A percentile compares a stretch with the other conserved stretches of the same genome.
Evolutionary conservation across 2,329 filamentous ascomycete genomes (phyloP).

Genomic region (Ophiostoma novo-ulmi): DNA sequence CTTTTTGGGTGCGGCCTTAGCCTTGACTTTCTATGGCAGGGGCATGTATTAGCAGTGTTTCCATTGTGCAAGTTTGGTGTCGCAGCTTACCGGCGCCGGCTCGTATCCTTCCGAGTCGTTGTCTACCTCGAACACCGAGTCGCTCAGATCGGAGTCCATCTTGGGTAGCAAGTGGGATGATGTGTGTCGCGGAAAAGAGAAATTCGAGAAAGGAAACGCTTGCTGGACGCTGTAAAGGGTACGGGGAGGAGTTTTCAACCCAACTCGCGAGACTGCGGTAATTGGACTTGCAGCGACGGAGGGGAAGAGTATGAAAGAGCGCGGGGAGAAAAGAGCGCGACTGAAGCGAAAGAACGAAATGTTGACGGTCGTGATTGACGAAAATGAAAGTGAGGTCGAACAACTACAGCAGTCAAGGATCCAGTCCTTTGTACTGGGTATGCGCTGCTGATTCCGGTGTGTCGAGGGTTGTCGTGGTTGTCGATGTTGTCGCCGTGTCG

Average conservation of each 20-base stretch:
- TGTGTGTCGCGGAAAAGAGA: conserved; percentile 1
- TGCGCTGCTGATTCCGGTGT: conserved; percentile 11
- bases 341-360: not conserved
- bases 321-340: not conserved
- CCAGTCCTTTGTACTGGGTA: conserved; percentile 22
- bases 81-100: conserved; percentile 48
- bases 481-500: conserved; percentile 1
- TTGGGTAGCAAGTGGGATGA: not conserved
- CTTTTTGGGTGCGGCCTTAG: conserved; percentile 36
- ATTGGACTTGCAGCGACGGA: not conserved
- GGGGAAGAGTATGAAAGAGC: not conserved
- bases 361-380: not conserved
- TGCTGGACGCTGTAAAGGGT: not conserved
- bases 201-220: not conserved
- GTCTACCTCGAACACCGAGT: conserved; percentile 52
- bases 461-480: not conserved
- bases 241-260: not conserved
- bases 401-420: conserved; percentile 20
- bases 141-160: conserved; percentile 58
- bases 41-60: conserved; percentile 14
- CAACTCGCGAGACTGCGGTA: not conserved
- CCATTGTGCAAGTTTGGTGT: not conserved
- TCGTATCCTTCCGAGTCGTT: conserved; percentile 56
- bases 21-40: conserved; percentile 28
- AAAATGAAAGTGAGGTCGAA: conserved; percentile 6